Evolutionary conservation across 441 rosid species (phyloP), one percentile per base, ranked within the genome.

Genomic region (Eruca vesicaria): DNA sequence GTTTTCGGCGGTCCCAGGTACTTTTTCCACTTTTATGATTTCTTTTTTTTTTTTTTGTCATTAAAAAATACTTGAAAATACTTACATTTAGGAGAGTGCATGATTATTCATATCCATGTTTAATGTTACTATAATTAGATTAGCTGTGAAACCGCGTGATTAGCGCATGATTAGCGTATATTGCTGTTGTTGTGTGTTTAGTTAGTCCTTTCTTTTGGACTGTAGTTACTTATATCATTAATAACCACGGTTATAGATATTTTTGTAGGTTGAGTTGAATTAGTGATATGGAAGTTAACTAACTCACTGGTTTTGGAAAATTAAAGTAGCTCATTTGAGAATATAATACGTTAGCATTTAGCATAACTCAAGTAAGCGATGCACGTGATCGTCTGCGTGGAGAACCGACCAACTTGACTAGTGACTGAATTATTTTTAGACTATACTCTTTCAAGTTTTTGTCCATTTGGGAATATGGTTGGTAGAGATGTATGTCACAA

Each of bases 1-100:
- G 96, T 85, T 45, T 81, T 87, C 3, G 97, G 96, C 50, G 92
- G 80, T n/a, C 81, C 90, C 68, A 95, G 90, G 99, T 95, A 50
- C 50, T 14, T 4, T 11, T 65, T 9, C 63, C 80, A 62, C 9
- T 53, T 67, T 58, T 59, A 7, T 11, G 45, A 61, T 28, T 69
- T 7, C 16, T 1, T 48, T n/a, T n/a, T n/a, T 48, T 48, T 48
- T 48, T 3, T 7, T 45, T n/a, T 6, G 18, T 43, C 18, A 14
- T n/a, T 45, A 15, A 43, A 43, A 12, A 4, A 6, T 38, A 21
- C 15, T 14, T 14, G 11, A 2, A 10, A 28, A 9, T n/a, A n/a
- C n/a, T n/a, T n/a, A n/a, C n/a, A n/a, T n/a, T n/a, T n/a, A n/a
- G n/a, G n/a, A n/a, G n/a, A n/a, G 29, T 35, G 63, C 76, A 71